These are phyloP conservation scores for Cucurbita moschata DNA, from an alignment of 306 rosid genomes.

Conservation along the genomic window DNA sequence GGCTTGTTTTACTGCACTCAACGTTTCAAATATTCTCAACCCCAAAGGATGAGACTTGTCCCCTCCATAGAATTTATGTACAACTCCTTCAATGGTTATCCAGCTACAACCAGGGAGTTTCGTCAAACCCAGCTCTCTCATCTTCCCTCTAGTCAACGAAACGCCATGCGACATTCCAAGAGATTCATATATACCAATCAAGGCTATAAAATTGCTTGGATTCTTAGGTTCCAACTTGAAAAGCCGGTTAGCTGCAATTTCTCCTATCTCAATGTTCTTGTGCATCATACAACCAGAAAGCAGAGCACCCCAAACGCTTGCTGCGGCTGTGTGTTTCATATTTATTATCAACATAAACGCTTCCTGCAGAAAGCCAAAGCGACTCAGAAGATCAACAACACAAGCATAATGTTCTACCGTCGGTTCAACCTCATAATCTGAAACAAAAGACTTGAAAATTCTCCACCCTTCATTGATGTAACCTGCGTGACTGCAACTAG, in stretches of 20 bases:
- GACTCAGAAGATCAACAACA: conserved; percentile 57
- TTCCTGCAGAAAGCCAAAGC: conserved; percentile 41
- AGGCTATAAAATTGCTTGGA: conserved; percentile 49
- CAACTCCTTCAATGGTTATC: conserved; percentile 31
- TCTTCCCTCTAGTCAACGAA: conserved; percentile 26
- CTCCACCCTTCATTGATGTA: conserved; percentile 37
- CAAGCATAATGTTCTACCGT: conserved; percentile 61
- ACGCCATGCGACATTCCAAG: conserved; percentile 16
- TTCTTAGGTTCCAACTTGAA: conserved; percentile 53
- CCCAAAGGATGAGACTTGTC: conserved; percentile 30
- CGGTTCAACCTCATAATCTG: conserved; percentile 34
- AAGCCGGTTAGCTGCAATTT: conserved; percentile 44
- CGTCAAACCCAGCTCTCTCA: conserved; percentile 38
- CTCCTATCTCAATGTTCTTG: conserved; percentile 54
- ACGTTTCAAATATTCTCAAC: conserved; percentile 15
- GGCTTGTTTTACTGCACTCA: conserved; percentile 16
- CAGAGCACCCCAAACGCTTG: conserved; percentile 72
- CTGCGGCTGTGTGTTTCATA: conserved; percentile 21
- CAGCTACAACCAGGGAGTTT: conserved; percentile 66
- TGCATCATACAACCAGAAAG: conserved; percentile 59
- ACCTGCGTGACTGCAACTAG: conserved; percentile 62
- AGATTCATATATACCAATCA: conserved; percentile 43
- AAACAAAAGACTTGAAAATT: conserved; percentile 31
- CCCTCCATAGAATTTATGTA: conserved; percentile 36
- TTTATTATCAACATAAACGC: conserved; percentile 31